Evolutionary conservation across 2,329 filamentous ascomycete species (phyloP).

Genomic region (Aspergillus tanneri): DNA sequence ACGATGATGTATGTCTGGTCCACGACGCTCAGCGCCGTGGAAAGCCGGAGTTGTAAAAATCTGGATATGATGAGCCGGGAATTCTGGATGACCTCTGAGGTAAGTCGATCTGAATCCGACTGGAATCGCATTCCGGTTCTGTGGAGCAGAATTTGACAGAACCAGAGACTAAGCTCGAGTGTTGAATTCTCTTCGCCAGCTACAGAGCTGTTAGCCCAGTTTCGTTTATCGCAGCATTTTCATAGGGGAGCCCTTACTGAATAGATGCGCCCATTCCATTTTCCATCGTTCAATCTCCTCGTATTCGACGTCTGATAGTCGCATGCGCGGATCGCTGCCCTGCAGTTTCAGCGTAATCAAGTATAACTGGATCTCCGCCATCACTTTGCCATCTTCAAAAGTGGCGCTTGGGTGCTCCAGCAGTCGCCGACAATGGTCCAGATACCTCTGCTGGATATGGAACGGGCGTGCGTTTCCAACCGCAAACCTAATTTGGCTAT

Average conservation of each 20-base stretch:
- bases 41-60: slow-evolving; percentile 31
- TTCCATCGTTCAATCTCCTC: slow-evolving; percentile 38
- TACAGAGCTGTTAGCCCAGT: slow-evolving; percentile 12
- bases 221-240: neutral
- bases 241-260: slow-evolving; percentile 21
- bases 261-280: slow-evolving; percentile 34
- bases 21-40: slow-evolving; percentile 27
- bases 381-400: slow-evolving; percentile 30
- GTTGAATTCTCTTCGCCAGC: slow-evolving; percentile 31
- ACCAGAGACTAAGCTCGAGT: slow-evolving; percentile 36
- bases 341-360: slow-evolving; percentile 30
- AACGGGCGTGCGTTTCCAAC: slow-evolving; percentile 34
- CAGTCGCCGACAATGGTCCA: slow-evolving; percentile 33
- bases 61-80: slow-evolving; percentile 32
- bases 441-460: slow-evolving; percentile 30
- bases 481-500: slow-evolving; percentile 22
- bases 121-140: slow-evolving; percentile 30
- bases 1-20: slow-evolving; percentile 37
- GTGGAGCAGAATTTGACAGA: slow-evolving; percentile 37
- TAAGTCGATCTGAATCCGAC: slow-evolving; percentile 26
- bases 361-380: slow-evolving; percentile 36
- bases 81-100: slow-evolving; percentile 29
- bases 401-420: slow-evolving; percentile 32
- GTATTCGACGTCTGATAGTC: slow-evolving; percentile 28
- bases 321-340: slow-evolving; percentile 26